Percentiles rank a stretch among this genome's conserved stretches.
These are phyloP conservation scores for Irpex sp. DNA, from an alignment of 1,284 basidiomycete genomes.

Conservation along the genomic window DNA sequence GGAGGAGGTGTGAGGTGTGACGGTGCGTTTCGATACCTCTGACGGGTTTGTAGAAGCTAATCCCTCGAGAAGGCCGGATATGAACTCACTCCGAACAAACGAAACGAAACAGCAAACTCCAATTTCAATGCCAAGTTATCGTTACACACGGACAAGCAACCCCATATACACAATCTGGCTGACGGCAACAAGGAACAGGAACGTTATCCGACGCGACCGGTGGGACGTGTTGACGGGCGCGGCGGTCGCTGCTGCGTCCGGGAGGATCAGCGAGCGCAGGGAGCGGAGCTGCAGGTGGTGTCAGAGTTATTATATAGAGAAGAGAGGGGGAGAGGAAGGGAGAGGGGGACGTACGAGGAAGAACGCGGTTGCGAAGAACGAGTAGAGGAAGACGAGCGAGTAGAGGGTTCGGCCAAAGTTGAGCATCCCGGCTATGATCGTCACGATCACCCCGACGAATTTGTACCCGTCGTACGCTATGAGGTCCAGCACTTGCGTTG, in stretches of 20 bases:
- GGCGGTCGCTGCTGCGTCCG: conserved; percentile 48
- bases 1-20: conserved; percentile 52
- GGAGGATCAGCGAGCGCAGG: conserved; percentile 86
- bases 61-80: too few relatives aligned
- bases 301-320: background rate
- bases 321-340: background rate
- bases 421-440: conserved; percentile 61
- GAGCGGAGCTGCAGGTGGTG: conserved; percentile 69
- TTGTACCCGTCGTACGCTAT: conserved; percentile 94
- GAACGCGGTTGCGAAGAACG: conserved; percentile 86
- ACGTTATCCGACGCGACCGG: conserved; percentile 78
- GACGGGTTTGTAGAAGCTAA: too few relatives aligned
- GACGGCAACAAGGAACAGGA: conserved; percentile 79
- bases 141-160: conserved; percentile 58
- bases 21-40: background rate
- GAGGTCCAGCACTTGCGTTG: conserved; percentile 69
- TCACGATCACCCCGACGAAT: conserved; percentile 87
- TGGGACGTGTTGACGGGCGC: conserved; percentile 79
- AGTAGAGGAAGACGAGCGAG: conserved; percentile 75
- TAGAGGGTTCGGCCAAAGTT: conserved; percentile 64
- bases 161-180: conserved; percentile 84
- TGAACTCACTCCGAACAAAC: too few relatives aligned
- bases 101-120: background rate
- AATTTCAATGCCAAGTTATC: background rate
- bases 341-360: conserved; percentile 72